phyloP scores from a whole-genome alignment of 2,329 filamentous ascomycete species.

The Thielaviopsis ethacetica region DNA sequence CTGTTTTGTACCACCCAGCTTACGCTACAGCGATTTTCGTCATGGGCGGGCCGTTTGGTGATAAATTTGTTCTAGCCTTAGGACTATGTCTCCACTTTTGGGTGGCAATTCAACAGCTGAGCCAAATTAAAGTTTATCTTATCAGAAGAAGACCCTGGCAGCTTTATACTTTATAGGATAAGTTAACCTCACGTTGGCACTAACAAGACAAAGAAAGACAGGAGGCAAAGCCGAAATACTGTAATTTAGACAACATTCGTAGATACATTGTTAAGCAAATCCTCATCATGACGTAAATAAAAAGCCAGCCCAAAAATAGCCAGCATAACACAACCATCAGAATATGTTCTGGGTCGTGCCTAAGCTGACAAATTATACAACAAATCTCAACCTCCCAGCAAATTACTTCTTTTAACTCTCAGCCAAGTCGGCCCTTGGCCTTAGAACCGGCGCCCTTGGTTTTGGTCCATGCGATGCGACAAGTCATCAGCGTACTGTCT shows the following conservation, averaged over 20 bases:
- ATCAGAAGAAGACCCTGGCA: slow-evolving; percentile 3
- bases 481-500: slow-evolving; percentile 1
- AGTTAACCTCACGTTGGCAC: neutral
- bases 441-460: slow-evolving; percentile 6
- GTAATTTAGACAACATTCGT: neutral
- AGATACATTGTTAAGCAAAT: neutral
- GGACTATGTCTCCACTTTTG: neutral
- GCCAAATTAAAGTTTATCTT: slow-evolving; percentile 5
- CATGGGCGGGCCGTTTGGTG: neutral
- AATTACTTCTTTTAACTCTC: neutral
- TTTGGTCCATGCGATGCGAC: slow-evolving; percentile 4
- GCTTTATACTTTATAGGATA: neutral
- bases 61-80: slow-evolving; percentile 8
- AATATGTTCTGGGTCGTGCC: neutral
- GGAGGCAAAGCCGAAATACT: neutral
- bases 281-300: neutral
- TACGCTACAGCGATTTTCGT: neutral
- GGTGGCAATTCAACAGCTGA: neutral
- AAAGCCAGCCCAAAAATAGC: neutral
- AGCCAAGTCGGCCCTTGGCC: no score
- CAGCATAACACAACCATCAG: neutral
- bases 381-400: neutral
- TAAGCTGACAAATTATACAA: no score
- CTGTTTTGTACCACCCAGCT: neutral
- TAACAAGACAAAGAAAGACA: neutral